Base-by-base conservation (phyloP, 176 grass and related monocot species). In the Cenchrus purpureus region DNA sequence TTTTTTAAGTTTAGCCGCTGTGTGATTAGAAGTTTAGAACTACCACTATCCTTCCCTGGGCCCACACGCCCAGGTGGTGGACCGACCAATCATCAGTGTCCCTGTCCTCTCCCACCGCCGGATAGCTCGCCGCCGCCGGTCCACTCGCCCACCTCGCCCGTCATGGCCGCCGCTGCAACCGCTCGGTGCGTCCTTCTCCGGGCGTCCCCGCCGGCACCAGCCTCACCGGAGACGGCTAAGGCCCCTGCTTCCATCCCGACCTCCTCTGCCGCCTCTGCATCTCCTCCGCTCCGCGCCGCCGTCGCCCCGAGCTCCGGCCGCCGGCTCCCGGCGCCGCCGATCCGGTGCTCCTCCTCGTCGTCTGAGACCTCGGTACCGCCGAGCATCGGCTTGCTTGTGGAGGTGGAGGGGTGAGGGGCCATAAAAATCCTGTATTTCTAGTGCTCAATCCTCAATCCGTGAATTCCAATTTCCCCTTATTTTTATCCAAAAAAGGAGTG, bases 321-420 rank as follows among this genome's bases (percentile, higher is more conserved):
- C 60, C 54, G 85, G 29, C 20, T 84, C 34, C 40, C 5, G 71
- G 5, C 44, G 34, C 6, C 66, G 44, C 87, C 28, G 16, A 17
- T 84, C 52, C 83, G 57, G 79, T 88, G 82, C 72, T 52, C 78
- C 60, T 69, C 85, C 10, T 60, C 85, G 7, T 29, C 74, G 7
- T 34, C 86, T 5, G 65, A 59, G 0, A 79, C 4, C 12, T 1
- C 73, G 1, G 25, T 74, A 0, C 4, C 12, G 2, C 78, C 75
- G 54, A 65, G 75, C 20, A 16, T 93, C 62, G 88, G 79, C 10
- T 67, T 93, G 22, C 82, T 93, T 46, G 51, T 93, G 8, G 88
- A 93, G 82, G 88, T 93, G 3, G 91, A 93, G 88, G 91, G 91
- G 88, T 89, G 45, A 82, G 90, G 90, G 10, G 7, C 60, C 19